Evolutionary conservation across 2,329 filamentous ascomycete genomes (phyloP), one percentile per base, ranked within the genome.

Genomic region (Raffaelea albimanens): DNA sequence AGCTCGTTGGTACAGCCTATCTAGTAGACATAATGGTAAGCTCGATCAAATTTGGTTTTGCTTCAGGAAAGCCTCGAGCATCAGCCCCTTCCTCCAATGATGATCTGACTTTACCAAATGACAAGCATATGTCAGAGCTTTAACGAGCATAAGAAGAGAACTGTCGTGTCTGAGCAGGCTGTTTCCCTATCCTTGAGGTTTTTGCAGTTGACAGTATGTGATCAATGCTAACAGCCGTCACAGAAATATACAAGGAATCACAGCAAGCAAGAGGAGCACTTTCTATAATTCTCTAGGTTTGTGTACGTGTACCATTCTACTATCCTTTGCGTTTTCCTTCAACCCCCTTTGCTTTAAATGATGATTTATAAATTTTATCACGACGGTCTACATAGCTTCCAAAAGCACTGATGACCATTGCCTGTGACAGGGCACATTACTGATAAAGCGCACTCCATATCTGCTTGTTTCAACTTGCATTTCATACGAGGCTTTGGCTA

Each of bases 71-170:
- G 25, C 25, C 25, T 29, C 13, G 25, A 7, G 13, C 13, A 48
- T 21, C 41, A 45, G 44, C 47, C 21, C 45, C 13, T 54, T 51
- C 53, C 52, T 59, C 59, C 65, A 58, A 80, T 93, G 87, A 93
- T 93, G 87, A 93, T 76, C 66, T 74, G 79, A 88, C 83, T 74
- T 72, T 75, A 77, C 73, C 67, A 70, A 83, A 81, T 80, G 87
- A 94, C 88, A 94, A 94, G 87, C 87, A 94, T 94, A 94, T 94
- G 87, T 94, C 88, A 76, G 83, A 94, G 88, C 80, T 75, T 70
- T 54, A 54, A 64, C 63, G n/a, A 63, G 71, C 70, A 52, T 60
- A 61, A n/a, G 67, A 74, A 63, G 75, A 78, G 58, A 68, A 54
- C 46, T 59, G 66, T 70, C 63, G 59, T 68, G 59, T 67, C 69